Evolutionary conservation across 2,329 filamentous ascomycete species (phyloP).

Genomic region (Talaromyces sp.): DNA sequence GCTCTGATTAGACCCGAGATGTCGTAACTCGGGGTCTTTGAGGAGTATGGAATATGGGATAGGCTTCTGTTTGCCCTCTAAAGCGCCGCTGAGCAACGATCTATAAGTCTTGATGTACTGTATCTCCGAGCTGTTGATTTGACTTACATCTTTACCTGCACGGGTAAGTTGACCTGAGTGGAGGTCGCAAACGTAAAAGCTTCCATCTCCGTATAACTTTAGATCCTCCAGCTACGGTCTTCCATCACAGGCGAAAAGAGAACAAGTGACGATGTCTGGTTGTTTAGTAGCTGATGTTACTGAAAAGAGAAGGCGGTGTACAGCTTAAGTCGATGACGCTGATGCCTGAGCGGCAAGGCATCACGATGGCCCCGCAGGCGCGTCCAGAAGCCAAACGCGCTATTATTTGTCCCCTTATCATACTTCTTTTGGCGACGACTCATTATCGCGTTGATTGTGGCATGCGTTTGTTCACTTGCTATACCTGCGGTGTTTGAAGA

Average conservation of each 20-base stretch:
- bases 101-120: slow-evolving; percentile 13
- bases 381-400: slow-evolving; percentile 3
- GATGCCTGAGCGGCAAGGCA: slow-evolving; percentile 3
- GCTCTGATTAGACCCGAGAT: slow-evolving; percentile 82
- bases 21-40: slow-evolving; percentile 72
- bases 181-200: slow-evolving; percentile 94
- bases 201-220: slow-evolving; percentile 62
- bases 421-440: background rate
- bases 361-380: background rate
- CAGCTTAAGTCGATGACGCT: background rate
- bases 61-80: slow-evolving; percentile 74
- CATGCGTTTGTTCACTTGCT: background rate
- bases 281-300: background rate
- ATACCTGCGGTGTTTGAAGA: background rate
- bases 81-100: slow-evolving; percentile 56
- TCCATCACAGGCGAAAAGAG: slow-evolving; percentile 2
- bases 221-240: background rate
- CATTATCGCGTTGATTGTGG: background rate
- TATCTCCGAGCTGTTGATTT: background rate
- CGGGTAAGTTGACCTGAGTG: slow-evolving; percentile 71
- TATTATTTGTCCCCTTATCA: background rate
- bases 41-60: slow-evolving; percentile 75
- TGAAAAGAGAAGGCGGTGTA: background rate
- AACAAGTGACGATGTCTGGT: background rate
- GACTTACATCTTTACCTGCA: slow-evolving; percentile 59